Evolutionary conservation across 2,329 filamentous ascomycete genomes (phyloP), one percentile per base, ranked within the genome.

Genomic region (Balansia obtecta): DNA sequence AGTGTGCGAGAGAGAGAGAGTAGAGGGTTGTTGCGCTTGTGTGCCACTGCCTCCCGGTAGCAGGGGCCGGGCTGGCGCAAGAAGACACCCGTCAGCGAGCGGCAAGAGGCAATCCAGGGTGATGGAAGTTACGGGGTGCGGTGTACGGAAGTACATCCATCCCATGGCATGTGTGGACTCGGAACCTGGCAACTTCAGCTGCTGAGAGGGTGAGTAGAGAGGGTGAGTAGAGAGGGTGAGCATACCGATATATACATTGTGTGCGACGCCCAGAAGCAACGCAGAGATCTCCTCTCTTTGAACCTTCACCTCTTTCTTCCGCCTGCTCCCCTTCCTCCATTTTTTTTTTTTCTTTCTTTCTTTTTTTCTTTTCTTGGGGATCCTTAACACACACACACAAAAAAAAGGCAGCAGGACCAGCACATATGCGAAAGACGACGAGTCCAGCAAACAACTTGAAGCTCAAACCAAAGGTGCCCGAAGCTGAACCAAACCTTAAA

Each of bases 191-290:
- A 41, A 41, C 30, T 51, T 45, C 42, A 49, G 48, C 48, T 49
- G 22, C 48, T 49, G 22, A 41, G 44, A 48, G 51, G 41, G 49
- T 33, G 49, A 52, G 50, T 45, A 48, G n/a, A n/a, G n/a, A n/a
- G n/a, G n/a, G n/a, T n/a, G n/a, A n/a, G n/a, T n/a, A n/a, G 22
- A 41, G 44, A 48, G 51, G 41, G 49, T 33, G 49, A 52, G 50
- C 47, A 48, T 32, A 49, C 20, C 52, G 52, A 55, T 53, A 50
- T 55, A 52, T 55, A 52, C 50, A 53, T 53, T 53, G 53, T 50
- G 49, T 46, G 49, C 50, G 51, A 49, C 40, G 46, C 50, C 48
- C 50, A 40, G 50, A 44, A 42, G 27, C 37, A 1, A 1, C 12
- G 13, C 15, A 27, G 37, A 45, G 44, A 33, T 49, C 48, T 32